Percentiles rank a stretch among this genome's conserved stretches.
Evolutionary conservation across 2,329 filamentous ascomycete species (phyloP).

Genomic region (Hypoxylon sp.): DNA sequence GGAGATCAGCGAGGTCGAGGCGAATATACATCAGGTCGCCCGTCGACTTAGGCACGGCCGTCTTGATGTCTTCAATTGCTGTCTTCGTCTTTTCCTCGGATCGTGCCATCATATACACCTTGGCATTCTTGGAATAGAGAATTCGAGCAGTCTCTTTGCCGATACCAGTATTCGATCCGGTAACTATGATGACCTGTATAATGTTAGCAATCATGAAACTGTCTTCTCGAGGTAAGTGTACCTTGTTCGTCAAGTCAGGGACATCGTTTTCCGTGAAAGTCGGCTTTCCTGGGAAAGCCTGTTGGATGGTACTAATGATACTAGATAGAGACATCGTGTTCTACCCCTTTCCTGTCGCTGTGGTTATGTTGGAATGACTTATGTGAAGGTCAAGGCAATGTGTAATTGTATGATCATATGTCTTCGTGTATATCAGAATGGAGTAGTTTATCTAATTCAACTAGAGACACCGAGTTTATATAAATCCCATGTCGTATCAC

Average conservation of each 20-base stretch:
- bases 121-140: slow-evolving; percentile 60
- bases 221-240: not conserved
- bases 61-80: slow-evolving; percentile 59
- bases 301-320: slow-evolving; percentile 11
- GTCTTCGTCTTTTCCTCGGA: slow-evolving; percentile 56
- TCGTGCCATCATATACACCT: slow-evolving; percentile 61
- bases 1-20: slow-evolving; percentile 57
- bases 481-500: not conserved
- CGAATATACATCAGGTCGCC: slow-evolving; percentile 56
- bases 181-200: slow-evolving; percentile 40
- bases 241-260: slow-evolving; percentile 38
- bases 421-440: not conserved
- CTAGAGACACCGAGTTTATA: not conserved
- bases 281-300: slow-evolving; percentile 34
- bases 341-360: not conserved
- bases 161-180: slow-evolving; percentile 54
- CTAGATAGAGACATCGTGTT: slow-evolving; percentile 25
- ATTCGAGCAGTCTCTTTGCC: slow-evolving; percentile 58
- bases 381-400: not conserved
- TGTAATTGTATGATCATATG: not conserved
- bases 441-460: not conserved
- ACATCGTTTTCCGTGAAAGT: slow-evolving; percentile 43
- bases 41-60: slow-evolving; percentile 44
- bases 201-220: slow-evolving; percentile 3
- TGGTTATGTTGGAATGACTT: not conserved